Percentiles rank a stretch among this genome's conserved stretches.
Evolutionary conservation across 169 alveolate genomes (phyloP).

Genomic region (Plasmodium ovale): DNA sequence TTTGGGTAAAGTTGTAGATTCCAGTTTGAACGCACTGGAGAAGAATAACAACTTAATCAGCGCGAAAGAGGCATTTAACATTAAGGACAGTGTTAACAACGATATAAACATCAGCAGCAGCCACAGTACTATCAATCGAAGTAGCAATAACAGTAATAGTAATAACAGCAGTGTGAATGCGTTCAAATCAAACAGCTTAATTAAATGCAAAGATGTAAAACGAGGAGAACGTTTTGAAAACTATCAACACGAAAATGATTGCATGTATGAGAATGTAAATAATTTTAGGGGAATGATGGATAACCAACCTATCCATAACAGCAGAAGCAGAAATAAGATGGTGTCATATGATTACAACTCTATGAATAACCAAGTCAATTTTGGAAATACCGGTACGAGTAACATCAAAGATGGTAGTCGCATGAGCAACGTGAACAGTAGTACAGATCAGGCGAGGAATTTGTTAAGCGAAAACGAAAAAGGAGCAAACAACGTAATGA

Average conservation of each 20-base stretch:
- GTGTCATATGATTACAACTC: not conserved
- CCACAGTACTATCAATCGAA: not conserved
- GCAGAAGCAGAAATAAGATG: constrained; percentile 17
- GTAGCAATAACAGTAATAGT: constrained; percentile 13
- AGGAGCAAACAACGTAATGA: constrained; percentile 15
- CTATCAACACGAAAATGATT: not conserved
- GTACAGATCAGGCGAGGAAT: constrained; percentile 4
- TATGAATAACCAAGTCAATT: not conserved
- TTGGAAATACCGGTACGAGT: not conserved
- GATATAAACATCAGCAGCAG: constrained; percentile 10
- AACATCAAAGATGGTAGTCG: not conserved
- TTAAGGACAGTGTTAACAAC: not conserved
- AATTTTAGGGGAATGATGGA: constrained; percentile 15
- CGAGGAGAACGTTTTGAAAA: constrained; percentile 34
- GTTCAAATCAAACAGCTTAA: constrained; percentile 18
- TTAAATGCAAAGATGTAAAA: constrained; percentile 22
- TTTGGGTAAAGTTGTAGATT: not conserved
- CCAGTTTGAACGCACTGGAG: constrained; percentile 27
- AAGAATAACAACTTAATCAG: constrained; percentile 13
- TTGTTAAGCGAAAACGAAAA: constrained; percentile 40
- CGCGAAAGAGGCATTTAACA: not conserved
- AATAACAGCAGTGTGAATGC: constrained; percentile 18
- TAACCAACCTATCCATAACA: not conserved
- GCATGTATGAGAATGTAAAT: constrained; percentile 18
- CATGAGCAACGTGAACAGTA: not conserved